A percentile compares a stretch with the other conserved stretches of the same genome.
These are phyloP conservation scores for Glarea lozoyensis DNA, from an alignment of 495 filamentous ascomycete genomes.

Conservation along the genomic window DNA sequence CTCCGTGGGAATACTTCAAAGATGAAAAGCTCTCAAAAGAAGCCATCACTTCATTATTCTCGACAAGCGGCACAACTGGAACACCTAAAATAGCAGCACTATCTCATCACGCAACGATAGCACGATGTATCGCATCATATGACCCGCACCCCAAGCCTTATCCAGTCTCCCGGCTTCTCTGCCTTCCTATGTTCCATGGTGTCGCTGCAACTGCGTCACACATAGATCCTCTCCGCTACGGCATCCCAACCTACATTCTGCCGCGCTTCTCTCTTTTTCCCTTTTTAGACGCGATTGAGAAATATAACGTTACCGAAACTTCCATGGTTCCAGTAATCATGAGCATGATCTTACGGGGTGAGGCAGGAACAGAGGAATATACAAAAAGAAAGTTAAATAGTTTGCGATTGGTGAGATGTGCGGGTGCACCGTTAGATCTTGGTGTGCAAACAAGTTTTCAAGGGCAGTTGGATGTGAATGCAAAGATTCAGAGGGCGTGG, in stretches of 20 bases:
- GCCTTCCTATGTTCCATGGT: constrained; percentile 53
- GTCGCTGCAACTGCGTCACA: constrained; percentile 38
- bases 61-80: constrained; percentile 16
- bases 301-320: constrained; percentile 45
- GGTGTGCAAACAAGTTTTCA: constrained; percentile 7
- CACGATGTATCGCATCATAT: constrained; percentile 15
- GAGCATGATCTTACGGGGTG: constrained; percentile 1
- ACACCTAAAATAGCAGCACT: constrained; percentile 17
- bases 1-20: constrained; percentile 41
- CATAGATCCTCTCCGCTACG: constrained; percentile 36
- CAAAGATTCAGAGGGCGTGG: constrained; percentile 31
- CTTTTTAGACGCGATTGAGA: constrained; percentile 39
- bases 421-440: constrained; percentile 5
- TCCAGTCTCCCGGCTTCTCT: constrained; percentile 21
- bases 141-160: constrained; percentile 8
- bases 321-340: constrained; percentile 6
- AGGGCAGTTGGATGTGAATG: constrained; percentile 22
- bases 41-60: constrained; percentile 9
- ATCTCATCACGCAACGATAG: constrained; percentile 11
- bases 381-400: background rate
- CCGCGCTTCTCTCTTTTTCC: constrained; percentile 43
- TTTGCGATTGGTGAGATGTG: constrained; percentile 1
- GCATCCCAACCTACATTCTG: constrained; percentile 45
- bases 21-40: constrained; percentile 17
- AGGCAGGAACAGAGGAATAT: background rate